Conservation (phyloP, 768 basidiomycete species). For the Leccinum sublutescens region DNA sequence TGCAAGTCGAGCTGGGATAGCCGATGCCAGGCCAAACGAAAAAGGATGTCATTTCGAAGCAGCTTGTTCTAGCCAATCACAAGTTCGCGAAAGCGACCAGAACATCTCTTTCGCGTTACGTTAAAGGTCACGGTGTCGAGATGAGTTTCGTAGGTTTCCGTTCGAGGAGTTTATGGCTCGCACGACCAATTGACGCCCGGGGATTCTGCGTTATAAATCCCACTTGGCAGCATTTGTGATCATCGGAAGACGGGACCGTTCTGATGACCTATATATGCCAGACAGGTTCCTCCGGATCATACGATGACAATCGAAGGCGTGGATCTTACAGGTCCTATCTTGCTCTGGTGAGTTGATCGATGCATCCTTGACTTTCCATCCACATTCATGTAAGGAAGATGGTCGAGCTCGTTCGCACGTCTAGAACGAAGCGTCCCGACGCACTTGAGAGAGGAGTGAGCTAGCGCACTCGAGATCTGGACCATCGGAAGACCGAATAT, state of each 20-base stretch:
- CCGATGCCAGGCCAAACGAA: background rate
- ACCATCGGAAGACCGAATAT: background rate
- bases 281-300: background rate
- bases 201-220: background rate
- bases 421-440: background rate
- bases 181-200: too few relatives aligned
- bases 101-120: background rate
- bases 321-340: constrained; percentile 10
- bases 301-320: constrained; percentile 11
- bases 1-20: constrained; percentile 37
- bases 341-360: background rate
- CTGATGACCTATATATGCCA: background rate
- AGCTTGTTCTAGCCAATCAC: background rate
- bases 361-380: background rate
- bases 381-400: background rate
- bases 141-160: background rate
- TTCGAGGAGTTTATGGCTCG: background rate
- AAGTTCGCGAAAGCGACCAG: background rate
- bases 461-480: background rate
- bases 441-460: background rate
- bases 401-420: constrained; percentile 4
- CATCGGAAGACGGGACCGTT: background rate
- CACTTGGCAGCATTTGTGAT: too few relatives aligned
- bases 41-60: background rate
- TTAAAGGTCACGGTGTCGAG: background rate